phyloP scores from a whole-genome alignment of 352 stramenopile genomes.

The Globisporangium parvum region DNA sequence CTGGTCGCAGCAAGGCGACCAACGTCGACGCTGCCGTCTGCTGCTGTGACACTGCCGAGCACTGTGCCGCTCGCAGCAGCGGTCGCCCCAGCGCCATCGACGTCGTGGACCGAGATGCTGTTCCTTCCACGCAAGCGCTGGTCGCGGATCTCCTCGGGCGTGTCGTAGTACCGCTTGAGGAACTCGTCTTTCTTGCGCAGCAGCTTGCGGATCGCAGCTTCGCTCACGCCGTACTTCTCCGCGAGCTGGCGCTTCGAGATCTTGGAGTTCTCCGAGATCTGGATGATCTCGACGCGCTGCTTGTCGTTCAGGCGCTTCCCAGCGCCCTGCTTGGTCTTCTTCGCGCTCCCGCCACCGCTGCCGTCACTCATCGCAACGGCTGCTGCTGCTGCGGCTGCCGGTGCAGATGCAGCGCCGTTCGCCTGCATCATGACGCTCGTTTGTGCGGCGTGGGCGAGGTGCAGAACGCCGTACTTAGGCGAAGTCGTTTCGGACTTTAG shows the following conservation, averaged over 20 bases:
- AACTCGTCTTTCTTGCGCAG: conserved; percentile 80
- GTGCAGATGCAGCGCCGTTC: too few relatives aligned
- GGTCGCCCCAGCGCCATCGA: neutral
- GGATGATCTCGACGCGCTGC: conserved; percentile 81
- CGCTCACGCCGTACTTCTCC: conserved; percentile 71
- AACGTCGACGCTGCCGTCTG: neutral
- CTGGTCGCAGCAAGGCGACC: neutral
- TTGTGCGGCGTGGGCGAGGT: too few relatives aligned
- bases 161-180: conserved; percentile 75
- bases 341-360: conserved; percentile 17
- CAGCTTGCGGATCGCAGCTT: conserved; percentile 76
- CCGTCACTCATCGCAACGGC: conserved; percentile 14
- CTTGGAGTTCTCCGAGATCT: conserved; percentile 71
- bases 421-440: too few relatives aligned
- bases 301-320: conserved; percentile 78
- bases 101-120: conserved; percentile 5
- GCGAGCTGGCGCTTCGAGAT: conserved; percentile 74
- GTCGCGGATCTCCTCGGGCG: conserved; percentile 66
- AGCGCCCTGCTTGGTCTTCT: conserved; percentile 61
- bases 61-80: neutral
- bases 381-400: neutral
- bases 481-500: too few relatives aligned
- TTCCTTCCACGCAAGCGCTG: conserved; percentile 66
- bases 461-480: too few relatives aligned
- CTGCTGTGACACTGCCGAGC: neutral